Percentiles rank a stretch among this genome's conserved stretches.
Conservation (phyloP, 306 rosid genomes). For the Gastrolobium villosum region DNA sequence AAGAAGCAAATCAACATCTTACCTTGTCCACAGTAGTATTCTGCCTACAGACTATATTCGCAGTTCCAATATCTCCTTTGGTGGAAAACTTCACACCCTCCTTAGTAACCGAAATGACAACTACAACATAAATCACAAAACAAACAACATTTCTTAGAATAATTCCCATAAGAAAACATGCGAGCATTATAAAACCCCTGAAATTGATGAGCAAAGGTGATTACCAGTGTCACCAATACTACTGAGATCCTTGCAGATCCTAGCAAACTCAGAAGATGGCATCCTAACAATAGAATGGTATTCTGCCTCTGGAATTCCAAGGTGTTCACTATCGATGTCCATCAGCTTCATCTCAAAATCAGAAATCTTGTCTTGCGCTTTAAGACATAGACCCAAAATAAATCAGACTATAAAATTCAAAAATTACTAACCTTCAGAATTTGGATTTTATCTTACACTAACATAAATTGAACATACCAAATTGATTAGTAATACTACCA, state of each 20-base stretch:
- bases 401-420: background rate
- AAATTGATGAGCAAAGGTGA: background rate
- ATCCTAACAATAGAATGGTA: slow-evolving; percentile 93
- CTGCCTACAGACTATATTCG: slow-evolving; percentile 94
- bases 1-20: slow-evolving; percentile 16
- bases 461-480: background rate
- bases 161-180: background rate
- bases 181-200: background rate
- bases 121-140: slow-evolving; percentile 56
- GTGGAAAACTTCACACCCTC: slow-evolving; percentile 98
- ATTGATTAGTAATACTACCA: background rate
- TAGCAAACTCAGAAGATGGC: slow-evolving; percentile 91
- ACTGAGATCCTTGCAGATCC: slow-evolving; percentile 92
- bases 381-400: background rate
- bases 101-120: slow-evolving; percentile 90
- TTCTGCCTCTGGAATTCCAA: slow-evolving; percentile 95
- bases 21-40: slow-evolving; percentile 95
- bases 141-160: background rate
- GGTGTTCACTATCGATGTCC: slow-evolving; percentile 98
- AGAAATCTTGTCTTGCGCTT: slow-evolving; percentile 83
- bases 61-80: slow-evolving; percentile 92
- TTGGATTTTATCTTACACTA: background rate
- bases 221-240: slow-evolving; percentile 97
- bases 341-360: slow-evolving; percentile 98
- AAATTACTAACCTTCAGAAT: background rate